Evolutionary conservation across 2,329 filamentous ascomycete genomes (phyloP), one percentile per base, ranked within the genome.

Genomic region (Hypoxylon sp.): DNA sequence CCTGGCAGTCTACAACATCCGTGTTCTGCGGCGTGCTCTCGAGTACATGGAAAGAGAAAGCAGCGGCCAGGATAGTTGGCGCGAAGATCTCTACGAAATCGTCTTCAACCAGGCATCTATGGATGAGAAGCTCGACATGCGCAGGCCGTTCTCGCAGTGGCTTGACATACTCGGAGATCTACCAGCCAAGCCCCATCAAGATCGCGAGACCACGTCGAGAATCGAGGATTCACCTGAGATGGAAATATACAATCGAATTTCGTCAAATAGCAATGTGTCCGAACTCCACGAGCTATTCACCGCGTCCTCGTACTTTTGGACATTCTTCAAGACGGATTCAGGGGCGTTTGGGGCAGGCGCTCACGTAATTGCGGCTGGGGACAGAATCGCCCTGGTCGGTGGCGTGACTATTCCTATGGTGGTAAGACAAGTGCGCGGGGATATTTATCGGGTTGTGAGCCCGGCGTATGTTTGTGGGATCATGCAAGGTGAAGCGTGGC

Each of bases 281-380:
- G 43, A 55, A 23, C 21, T 55, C 2, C 50, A 61, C n/a, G 59
- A 55, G 30, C 50, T 55, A 11, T 55, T 55, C 7, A 61, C 50
- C n/a, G 41, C 50, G 1, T 36, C 43, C 2, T 48, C 43, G 2
- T 61, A 55, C n/a, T 61, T 55, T 11, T 61, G 41, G 50, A 55
- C 41, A 10, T 55, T 55, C 14, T 61, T 55, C 21, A 61, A 49
- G 28, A 55, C 21, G 9, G 32, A 41, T n/a, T 43, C 50, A 5
- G 59, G 50, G 1, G 49, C 21, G 11, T 53, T 61, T 11, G 50
- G 50, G 19, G 41, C 50, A 2, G 41, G 41, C 6, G 50, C 59
- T 2, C 21, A 61, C 30, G n/a, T 19, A 3, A 55, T 61, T 10
- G 25, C 9, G 10, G 38, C 28, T 2, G 58, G 49, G 11, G 48